Evolutionary conservation across 169 alveolate genomes (phyloP).

Genomic region (Eimeria brunetti): DNA sequence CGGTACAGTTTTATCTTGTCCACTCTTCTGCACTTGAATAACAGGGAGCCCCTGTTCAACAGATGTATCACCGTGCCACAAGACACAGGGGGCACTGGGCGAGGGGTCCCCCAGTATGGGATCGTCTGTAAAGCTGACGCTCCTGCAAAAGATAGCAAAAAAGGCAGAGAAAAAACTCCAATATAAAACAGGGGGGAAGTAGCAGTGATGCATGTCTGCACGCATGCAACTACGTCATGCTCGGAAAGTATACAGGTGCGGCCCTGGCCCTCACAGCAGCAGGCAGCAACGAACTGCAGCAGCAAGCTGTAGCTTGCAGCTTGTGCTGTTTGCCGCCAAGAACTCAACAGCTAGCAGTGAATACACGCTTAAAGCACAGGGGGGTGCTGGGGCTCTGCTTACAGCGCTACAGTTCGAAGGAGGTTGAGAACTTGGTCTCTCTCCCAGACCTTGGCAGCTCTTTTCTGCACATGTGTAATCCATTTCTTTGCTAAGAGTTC

Average conservation of each 20-base stretch:
- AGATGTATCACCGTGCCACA: slow-evolving; percentile 76
- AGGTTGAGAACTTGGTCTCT: slow-evolving; percentile 64
- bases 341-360: background rate
- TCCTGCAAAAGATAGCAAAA: background rate
- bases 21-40: slow-evolving; percentile 43
- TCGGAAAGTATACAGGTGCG: background rate
- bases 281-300: background rate
- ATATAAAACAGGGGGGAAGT: background rate
- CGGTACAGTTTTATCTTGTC: slow-evolving; percentile 16
- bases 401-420: slow-evolving; percentile 70
- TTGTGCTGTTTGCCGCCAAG: background rate
- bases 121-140: slow-evolving; percentile 74
- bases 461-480: slow-evolving; percentile 71
- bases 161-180: background rate
- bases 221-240: background rate
- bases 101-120: slow-evolving; percentile 76
- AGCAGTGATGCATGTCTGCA: background rate
- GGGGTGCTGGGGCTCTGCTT: background rate
- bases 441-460: slow-evolving; percentile 77
- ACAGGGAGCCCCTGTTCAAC: slow-evolving; percentile 76
- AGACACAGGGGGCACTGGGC: slow-evolving; percentile 66
- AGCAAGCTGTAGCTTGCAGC: background rate
- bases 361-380: background rate
- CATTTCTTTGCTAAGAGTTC: slow-evolving; percentile 69
- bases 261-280: background rate